These are phyloP conservation scores for Hordeum marinum DNA, from an alignment of 176 grass and related monocot species.

Conservation along the genomic window DNA sequence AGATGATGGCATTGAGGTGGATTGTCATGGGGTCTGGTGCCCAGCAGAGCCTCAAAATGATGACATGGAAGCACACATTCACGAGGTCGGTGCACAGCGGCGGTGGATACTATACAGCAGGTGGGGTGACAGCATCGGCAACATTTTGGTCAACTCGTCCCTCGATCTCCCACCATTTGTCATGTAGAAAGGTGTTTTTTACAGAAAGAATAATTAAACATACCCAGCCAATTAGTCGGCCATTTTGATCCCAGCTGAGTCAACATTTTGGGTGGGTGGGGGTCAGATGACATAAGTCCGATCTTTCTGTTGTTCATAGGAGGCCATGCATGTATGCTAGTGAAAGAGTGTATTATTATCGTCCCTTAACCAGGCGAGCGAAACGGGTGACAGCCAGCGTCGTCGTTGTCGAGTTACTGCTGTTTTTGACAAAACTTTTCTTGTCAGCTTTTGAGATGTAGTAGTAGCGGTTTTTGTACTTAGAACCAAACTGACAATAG, in stretches of 20 bases:
- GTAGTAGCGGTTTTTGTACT: background rate
- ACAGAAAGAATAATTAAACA: slow-evolving; percentile 15
- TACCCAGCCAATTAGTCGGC: background rate
- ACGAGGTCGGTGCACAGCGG: background rate
- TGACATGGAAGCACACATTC: background rate
- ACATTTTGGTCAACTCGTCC: background rate
- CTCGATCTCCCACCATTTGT: background rate
- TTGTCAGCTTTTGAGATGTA: background rate
- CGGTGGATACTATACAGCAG: background rate
- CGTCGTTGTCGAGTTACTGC: background rate
- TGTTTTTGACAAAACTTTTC: background rate
- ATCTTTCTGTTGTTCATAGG: slow-evolving; percentile 26
- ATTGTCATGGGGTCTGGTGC: background rate
- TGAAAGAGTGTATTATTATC: slow-evolving; percentile 2
- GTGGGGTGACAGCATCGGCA: background rate
- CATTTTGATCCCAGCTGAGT: background rate
- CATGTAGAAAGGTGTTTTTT: background rate
- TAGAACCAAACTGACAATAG: background rate
- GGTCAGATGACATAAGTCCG: background rate
- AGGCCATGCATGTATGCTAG: slow-evolving; percentile 9
- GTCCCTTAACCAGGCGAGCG: background rate
- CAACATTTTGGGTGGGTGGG: background rate
- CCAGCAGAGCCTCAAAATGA: background rate
- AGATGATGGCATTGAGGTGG: background rate
- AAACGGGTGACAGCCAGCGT: background rate